phyloP scores from a whole-genome alignment of 768 basidiomycete species.

The Podaxis sp. region DNA sequence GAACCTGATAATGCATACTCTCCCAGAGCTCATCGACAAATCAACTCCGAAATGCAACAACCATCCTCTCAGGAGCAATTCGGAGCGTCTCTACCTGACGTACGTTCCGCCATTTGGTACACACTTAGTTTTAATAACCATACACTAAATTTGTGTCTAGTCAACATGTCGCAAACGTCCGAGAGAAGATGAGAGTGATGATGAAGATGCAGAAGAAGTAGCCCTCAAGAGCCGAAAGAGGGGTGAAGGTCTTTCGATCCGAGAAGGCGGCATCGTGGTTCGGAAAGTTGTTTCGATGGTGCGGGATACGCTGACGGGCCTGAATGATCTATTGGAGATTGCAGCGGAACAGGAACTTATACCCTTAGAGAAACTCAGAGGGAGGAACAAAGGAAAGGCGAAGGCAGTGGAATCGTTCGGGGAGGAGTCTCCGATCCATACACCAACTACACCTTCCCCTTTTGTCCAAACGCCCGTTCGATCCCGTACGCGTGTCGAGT shows the following conservation, averaged over 20 bases:
- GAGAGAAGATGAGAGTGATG: conserved; percentile 6
- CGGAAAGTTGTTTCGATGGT: conserved; percentile 14
- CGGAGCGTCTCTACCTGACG: not conserved
- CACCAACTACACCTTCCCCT: not conserved
- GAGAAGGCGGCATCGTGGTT: conserved; percentile 11
- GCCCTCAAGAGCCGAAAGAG: conserved; percentile 4
- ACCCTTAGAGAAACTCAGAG: conserved; percentile 4
- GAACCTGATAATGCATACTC: not conserved
- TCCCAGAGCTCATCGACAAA: not conserved
- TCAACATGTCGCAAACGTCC: conserved; percentile 4
- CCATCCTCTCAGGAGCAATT: not conserved
- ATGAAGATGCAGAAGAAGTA: not conserved
- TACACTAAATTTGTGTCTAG: not conserved
- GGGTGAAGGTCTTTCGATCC: conserved; percentile 6
- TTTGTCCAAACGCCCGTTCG: not conserved
- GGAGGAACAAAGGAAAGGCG: conserved; percentile 1
- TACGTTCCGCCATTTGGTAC: not conserved
- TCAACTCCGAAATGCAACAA: not conserved
- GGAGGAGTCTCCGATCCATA: conserved; percentile 2
- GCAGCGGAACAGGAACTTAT: conserved; percentile 10
- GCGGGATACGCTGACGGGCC: conserved; percentile 9
- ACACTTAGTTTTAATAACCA: not conserved
- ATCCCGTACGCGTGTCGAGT: not conserved
- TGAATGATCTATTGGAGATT: conserved; percentile 15
- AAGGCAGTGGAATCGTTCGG: not conserved